phyloP scores from a whole-genome alignment of 176 grass and related monocot species.

The Oryza rufipogon region DNA sequence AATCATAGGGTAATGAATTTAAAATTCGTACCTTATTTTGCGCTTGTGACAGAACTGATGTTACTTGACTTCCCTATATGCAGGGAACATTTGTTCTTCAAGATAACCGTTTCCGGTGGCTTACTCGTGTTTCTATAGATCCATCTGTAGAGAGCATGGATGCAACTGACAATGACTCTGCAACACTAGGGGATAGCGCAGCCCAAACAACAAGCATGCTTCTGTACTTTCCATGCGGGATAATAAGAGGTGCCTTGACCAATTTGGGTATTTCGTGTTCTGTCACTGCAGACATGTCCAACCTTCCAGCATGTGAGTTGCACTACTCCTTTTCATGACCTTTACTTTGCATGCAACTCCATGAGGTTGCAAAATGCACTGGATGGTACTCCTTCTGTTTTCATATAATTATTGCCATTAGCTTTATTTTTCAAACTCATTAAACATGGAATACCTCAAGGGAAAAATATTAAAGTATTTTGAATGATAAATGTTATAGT shows the following conservation, averaged over 20 bases:
- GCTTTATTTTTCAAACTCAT: neutral
- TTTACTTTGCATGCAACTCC: neutral
- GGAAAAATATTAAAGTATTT: neutral
- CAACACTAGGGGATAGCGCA: constrained; percentile 48
- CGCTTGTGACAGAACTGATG: constrained; percentile 13
- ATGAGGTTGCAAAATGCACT: neutral
- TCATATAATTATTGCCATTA: neutral
- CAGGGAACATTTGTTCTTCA: constrained; percentile 98
- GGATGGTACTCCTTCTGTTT: neutral
- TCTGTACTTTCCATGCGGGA: constrained; percentile 88
- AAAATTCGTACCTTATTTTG: neutral
- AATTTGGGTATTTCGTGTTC: constrained; percentile 84
- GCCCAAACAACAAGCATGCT: constrained; percentile 87
- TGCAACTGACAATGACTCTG: constrained; percentile 58
- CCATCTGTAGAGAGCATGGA: constrained; percentile 55
- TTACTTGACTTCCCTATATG: constrained; percentile 30
- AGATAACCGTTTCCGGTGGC: constrained; percentile 89
- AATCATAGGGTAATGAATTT: constrained; percentile 84
- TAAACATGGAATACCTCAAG: neutral
- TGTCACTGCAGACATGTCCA: constrained; percentile 89
- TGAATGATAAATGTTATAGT: neutral
- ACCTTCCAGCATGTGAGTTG: constrained; percentile 88
- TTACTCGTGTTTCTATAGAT: constrained; percentile 77
- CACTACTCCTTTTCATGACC: neutral
- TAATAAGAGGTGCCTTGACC: constrained; percentile 91